Evolutionary conservation across 306 rosid species (phyloP).

Genomic region (Fagus sylvatica): DNA sequence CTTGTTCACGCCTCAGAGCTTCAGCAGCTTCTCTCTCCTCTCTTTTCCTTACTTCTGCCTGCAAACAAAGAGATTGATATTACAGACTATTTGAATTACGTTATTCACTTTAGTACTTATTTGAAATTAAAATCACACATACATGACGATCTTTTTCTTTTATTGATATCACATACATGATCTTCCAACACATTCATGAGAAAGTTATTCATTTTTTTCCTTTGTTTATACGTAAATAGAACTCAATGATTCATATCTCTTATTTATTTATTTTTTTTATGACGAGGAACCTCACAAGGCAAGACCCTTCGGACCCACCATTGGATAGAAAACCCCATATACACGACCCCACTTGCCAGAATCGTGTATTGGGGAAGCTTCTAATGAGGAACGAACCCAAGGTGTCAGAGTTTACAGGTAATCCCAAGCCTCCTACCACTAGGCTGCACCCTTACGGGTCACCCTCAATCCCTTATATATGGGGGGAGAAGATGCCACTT

Average conservation of each 20-base stretch:
- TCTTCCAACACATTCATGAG: background rate
- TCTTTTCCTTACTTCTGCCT: slow-evolving; percentile 88
- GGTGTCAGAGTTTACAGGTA: too few relatives aligned
- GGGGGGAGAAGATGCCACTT: background rate
- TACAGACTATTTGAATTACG: slow-evolving; percentile 15
- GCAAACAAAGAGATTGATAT: slow-evolving; percentile 23
- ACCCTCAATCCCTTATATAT: background rate
- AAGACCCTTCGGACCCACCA: too few relatives aligned
- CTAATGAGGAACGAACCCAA: too few relatives aligned
- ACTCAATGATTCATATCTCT: background rate
- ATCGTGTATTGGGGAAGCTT: too few relatives aligned
- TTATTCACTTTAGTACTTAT: background rate
- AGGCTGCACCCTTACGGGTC: too few relatives aligned
- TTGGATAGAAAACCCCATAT: too few relatives aligned
- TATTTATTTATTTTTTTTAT: too few relatives aligned
- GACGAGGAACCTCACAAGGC: too few relatives aligned
- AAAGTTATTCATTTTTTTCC: background rate
- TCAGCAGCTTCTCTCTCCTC: slow-evolving; percentile 99
- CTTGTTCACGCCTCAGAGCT: slow-evolving; percentile 93
- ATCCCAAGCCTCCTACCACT: too few relatives aligned
- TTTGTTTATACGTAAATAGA: background rate
- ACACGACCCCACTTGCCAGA: too few relatives aligned
- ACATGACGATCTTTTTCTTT: slow-evolving; percentile 1
- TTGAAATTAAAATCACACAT: background rate
- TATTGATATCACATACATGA: too few relatives aligned